phyloP scores from a whole-genome alignment of 306 rosid species.

The Acacia acuminata region DNA sequence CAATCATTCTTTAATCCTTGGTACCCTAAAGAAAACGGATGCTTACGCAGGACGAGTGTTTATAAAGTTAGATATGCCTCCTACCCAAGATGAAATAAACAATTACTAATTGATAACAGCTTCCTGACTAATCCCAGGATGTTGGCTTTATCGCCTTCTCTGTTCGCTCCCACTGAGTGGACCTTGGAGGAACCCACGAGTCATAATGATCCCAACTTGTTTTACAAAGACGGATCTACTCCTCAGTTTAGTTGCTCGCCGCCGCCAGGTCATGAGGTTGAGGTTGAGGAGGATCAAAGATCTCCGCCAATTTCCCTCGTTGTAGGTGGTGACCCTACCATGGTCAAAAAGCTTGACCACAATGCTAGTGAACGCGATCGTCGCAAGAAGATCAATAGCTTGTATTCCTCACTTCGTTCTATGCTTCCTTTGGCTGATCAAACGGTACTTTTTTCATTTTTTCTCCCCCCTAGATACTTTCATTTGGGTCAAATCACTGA shows the following conservation, averaged over 20 bases:
- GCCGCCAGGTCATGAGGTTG: slow-evolving; percentile 1
- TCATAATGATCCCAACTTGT: neutral
- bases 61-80: neutral
- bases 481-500: neutral
- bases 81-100: neutral
- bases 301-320: slow-evolving; percentile 15
- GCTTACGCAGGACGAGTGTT: slow-evolving; percentile 22
- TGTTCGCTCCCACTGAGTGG: slow-evolving; percentile 39
- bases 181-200: slow-evolving; percentile 34
- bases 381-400: slow-evolving; percentile 70
- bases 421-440: slow-evolving; percentile 63
- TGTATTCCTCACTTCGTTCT: slow-evolving; percentile 70
- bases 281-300: slow-evolving; percentile 6
- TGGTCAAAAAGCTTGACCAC: slow-evolving; percentile 69
- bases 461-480: neutral
- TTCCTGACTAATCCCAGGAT: slow-evolving; percentile 23
- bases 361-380: slow-evolving; percentile 90
- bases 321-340: neutral
- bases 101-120: neutral
- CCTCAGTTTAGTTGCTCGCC: slow-evolving; percentile 7
- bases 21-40: neutral
- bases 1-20: neutral
- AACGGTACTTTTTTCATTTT: slow-evolving; percentile 38
- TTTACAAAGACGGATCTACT: neutral
- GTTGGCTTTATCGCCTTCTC: slow-evolving; percentile 38